phyloP scores from a whole-genome alignment of 1,284 basidiomycete genomes.

The Exobasidium cylindrosporum region DNA sequence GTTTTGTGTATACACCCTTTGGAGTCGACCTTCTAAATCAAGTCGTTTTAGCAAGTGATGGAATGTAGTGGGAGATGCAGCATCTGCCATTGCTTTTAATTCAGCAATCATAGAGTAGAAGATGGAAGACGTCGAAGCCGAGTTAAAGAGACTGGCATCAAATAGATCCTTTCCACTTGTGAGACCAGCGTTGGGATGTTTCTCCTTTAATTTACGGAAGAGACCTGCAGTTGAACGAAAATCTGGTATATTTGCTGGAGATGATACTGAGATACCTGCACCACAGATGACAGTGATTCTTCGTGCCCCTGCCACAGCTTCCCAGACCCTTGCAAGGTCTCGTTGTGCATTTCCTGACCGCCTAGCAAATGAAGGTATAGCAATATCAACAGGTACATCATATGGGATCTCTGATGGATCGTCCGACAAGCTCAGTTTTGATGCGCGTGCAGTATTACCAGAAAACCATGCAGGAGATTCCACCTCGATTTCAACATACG shows the following conservation, averaged over 20 bases:
- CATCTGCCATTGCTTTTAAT: slow-evolving; percentile 76
- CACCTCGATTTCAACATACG: neutral
- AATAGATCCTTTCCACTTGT: slow-evolving; percentile 81
- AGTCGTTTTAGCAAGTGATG: slow-evolving; percentile 83
- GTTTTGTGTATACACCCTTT: slow-evolving; percentile 91
- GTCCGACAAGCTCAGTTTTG: neutral
- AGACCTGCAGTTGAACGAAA: slow-evolving; percentile 80
- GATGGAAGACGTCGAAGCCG: slow-evolving; percentile 67
- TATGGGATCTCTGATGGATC: slow-evolving; percentile 37
- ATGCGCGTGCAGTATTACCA: neutral
- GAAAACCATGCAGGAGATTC: neutral
- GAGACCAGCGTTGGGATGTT: slow-evolving; percentile 70
- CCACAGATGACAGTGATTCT: slow-evolving; percentile 82
- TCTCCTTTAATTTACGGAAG: slow-evolving; percentile 72
- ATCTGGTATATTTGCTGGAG: slow-evolving; percentile 85
- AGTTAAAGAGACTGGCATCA: slow-evolving; percentile 79
- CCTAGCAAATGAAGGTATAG: slow-evolving; percentile 31
- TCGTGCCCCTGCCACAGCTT: slow-evolving; percentile 70
- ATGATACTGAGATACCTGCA: slow-evolving; percentile 75
- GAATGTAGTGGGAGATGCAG: slow-evolving; percentile 76
- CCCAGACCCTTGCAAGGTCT: slow-evolving; percentile 47
- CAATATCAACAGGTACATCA: slow-evolving; percentile 30
- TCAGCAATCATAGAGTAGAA: slow-evolving; percentile 93
- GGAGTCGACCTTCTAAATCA: slow-evolving; percentile 75
- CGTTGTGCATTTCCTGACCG: slow-evolving; percentile 32